Evolutionary conservation across 2,329 filamentous ascomycete species (phyloP).

Genomic region (Cytospora mali): DNA sequence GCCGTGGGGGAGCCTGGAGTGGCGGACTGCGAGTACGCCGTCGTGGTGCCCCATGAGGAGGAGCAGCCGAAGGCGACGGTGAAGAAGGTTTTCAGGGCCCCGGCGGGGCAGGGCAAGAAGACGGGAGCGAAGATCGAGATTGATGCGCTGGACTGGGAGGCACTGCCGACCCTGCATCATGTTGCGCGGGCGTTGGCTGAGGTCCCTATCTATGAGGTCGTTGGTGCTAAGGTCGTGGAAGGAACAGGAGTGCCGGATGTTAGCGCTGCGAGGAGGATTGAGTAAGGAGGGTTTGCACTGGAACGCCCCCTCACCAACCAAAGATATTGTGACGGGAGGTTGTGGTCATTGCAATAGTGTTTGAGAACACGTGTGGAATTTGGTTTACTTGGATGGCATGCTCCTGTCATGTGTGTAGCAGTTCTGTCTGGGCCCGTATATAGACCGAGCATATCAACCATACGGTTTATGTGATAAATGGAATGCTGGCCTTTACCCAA

Average conservation of each 20-base stretch:
- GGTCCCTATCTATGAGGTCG: conserved; percentile 58
- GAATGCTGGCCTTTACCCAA: background rate
- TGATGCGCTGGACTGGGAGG: conserved; percentile 53
- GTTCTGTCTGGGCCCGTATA: too few relatives aligned
- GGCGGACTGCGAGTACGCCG: conserved; percentile 57
- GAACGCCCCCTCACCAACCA: background rate
- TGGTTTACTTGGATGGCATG: background rate
- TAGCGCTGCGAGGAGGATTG: conserved; percentile 26
- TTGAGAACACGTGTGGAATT: background rate
- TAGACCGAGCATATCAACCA: background rate
- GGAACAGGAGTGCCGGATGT: conserved; percentile 38
- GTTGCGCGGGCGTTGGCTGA: conserved; percentile 54
- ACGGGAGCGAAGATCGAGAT: conserved; percentile 48
- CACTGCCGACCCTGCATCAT: conserved; percentile 63
- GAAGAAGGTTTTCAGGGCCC: conserved; percentile 40
- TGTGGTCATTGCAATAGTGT: background rate
- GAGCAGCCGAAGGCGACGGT: conserved; percentile 37
- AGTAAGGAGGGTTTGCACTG: background rate
- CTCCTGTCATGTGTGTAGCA: background rate
- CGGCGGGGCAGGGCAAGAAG: conserved; percentile 14
- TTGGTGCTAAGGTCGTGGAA: conserved; percentile 58
- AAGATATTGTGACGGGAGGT: background rate
- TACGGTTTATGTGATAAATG: background rate
- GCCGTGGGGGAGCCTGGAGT: conserved; percentile 32
- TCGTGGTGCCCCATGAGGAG: conserved; percentile 41